Base-by-base conservation (phyloP, 495 filamentous ascomycete genomes). In the Talaromyces wortmannii region DNA sequence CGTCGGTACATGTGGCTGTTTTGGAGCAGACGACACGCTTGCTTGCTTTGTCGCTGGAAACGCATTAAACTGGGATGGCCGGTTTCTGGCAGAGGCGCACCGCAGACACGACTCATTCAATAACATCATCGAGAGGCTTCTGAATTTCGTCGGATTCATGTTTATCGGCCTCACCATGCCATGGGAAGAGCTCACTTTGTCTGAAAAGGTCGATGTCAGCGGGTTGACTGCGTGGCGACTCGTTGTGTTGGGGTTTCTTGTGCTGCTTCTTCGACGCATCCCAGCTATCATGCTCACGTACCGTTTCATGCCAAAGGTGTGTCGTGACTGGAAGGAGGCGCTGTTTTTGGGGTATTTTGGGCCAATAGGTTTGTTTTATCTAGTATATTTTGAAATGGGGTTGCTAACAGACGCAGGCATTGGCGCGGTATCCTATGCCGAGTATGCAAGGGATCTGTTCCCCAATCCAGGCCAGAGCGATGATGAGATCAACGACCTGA, bases 381-480 rank as follows among this genome's bases (percentile, higher is more conserved):
- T n/a, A 4, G 0, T 4, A 15, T 46, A 42, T 17, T 16, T 17
- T 17, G 31, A 16, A 53, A 31, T 11, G 7, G 29, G 40, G 17
- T 23, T 43, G 44, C 53, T 66, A 33, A 62, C 45, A 0, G 5
- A 4, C 45, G 7, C 36, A 74, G 71, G 71, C 1, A 57, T 72
- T 17, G 71, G 69, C 3, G 66, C 71, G 5, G 67, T 74, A 40
- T 63, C 63, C 2, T 72, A 72, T 44, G 71, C 72, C 5, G 77
- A 83, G 59, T 80, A 83, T 61, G 74, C 81, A 0, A 75, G 76
- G 29, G 65, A 79, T 52, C 66, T 85, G 18, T 80, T 83, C 53
- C 78, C 78, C 4, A 66, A 73, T 33, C 72, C 71, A 6, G 72
- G 75, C 7, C 49, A 72, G 29, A 79, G 76, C 42, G 80, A 81